Conservation (phyloP, 495 filamentous ascomycete species). For the Xylaria flabelliformis region DNA sequence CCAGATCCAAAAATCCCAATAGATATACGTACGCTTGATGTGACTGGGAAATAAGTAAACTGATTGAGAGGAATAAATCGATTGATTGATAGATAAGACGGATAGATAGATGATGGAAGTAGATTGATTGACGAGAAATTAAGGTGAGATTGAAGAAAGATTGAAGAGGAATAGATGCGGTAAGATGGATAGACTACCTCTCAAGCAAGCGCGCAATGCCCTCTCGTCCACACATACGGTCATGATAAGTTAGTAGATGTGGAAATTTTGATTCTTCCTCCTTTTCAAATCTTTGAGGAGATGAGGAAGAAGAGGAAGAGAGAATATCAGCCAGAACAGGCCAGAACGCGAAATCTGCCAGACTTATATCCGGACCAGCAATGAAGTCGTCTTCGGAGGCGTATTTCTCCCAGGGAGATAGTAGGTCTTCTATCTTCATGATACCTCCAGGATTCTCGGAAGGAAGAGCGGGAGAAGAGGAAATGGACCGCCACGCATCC, state of each 20-base stretch:
- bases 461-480: neutral
- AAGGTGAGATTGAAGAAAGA: neutral
- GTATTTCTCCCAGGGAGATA: conserved; percentile 59
- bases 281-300: neutral
- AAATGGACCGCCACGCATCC: conserved; percentile 41
- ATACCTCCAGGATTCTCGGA: no score
- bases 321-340: conserved; percentile 69
- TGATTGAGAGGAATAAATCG: neutral
- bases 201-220: conserved; percentile 8
- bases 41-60: neutral
- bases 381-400: conserved; percentile 60
- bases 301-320: conserved; percentile 28
- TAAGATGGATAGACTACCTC: neutral
- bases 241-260: neutral
- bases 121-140: neutral
- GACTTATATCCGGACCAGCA: conserved; percentile 58
- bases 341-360: conserved; percentile 77
- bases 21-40: neutral
- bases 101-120: neutral
- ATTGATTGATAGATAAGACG: neutral
- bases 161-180: neutral
- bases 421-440: conserved; percentile 1
- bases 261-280: neutral
- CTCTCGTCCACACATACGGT: neutral
- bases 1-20: neutral